These are phyloP conservation scores for Solanum aculeatissimum DNA, from an alignment of 305 asterid genomes.

Conservation along the genomic window DNA sequence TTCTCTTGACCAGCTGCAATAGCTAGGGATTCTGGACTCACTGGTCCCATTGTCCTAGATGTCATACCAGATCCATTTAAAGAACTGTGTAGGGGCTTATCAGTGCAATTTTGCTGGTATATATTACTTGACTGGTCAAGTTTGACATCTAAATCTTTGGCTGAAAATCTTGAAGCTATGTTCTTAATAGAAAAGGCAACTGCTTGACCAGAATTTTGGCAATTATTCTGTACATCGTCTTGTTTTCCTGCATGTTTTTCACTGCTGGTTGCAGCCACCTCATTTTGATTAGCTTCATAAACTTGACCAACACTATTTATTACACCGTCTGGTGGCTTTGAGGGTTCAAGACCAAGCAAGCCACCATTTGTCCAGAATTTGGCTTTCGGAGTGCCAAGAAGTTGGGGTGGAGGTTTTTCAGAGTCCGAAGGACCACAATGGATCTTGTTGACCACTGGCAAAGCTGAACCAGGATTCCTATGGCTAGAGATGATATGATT, in stretches of 20 bases:
- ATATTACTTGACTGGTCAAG: conserved; percentile 37
- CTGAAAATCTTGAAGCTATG: conserved; percentile 50
- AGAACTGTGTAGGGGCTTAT: conserved; percentile 5
- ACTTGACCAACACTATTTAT: conserved; percentile 22
- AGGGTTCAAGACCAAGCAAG: conserved; percentile 88
- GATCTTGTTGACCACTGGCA: conserved; percentile 15
- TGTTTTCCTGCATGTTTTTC: conserved; percentile 21
- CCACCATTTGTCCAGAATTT: conserved; percentile 95
- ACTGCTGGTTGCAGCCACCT: neutral
- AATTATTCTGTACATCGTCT: conserved; percentile 20
- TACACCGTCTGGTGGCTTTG: conserved; percentile 79
- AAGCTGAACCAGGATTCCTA: conserved; percentile 10
- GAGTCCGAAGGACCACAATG: conserved; percentile 21
- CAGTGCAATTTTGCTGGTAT: conserved; percentile 14
- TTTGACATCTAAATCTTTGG: conserved; percentile 59
- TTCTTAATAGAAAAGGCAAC: conserved; percentile 34
- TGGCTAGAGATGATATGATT: conserved; percentile 16
- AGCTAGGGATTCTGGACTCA: conserved; percentile 13
- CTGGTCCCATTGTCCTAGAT: conserved; percentile 19
- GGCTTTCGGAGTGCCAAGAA: conserved; percentile 32
- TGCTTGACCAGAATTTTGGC: conserved; percentile 19
- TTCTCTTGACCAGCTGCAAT: conserved; percentile 25
- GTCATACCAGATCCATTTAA: conserved; percentile 20
- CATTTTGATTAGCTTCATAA: conserved; percentile 19
- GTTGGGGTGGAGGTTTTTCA: conserved; percentile 40